phyloP scores from a whole-genome alignment of 352 stramenopile species.

The Pythium myriotylum region DNA sequence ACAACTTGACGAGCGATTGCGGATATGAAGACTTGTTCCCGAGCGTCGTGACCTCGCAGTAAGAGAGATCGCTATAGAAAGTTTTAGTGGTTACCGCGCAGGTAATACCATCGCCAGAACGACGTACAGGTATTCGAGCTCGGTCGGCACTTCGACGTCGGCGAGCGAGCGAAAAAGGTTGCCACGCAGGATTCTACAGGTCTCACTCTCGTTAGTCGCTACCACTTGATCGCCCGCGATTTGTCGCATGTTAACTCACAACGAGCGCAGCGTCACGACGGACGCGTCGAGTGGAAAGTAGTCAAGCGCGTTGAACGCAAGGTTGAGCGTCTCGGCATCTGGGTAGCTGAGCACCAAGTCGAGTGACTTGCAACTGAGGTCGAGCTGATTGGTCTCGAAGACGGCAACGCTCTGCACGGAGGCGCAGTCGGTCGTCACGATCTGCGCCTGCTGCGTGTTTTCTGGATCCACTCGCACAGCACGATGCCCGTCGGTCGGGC shows the following conservation, averaged over 20 bases:
- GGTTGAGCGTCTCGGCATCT: conserved; percentile 19
- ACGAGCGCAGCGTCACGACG: conserved; percentile 3
- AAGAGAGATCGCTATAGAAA: no score
- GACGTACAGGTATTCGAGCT: conserved; percentile 23
- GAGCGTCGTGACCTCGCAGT: conserved; percentile 17
- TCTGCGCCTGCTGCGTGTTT: conserved; percentile 5
- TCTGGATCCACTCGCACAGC: conserved; percentile 10
- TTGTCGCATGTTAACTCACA: conserved; percentile 12
- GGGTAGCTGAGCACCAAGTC: conserved; percentile 23
- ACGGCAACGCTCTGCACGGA: conserved; percentile 6
- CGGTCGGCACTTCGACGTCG: conserved; percentile 10
- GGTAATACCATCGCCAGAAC: no score
- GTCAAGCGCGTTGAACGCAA: conserved; percentile 20
- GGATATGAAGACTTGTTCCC: conserved; percentile 5
- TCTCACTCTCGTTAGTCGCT: no score
- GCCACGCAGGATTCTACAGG: conserved; percentile 8
- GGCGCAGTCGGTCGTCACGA: conserved; percentile 19
- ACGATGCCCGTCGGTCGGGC: conserved; percentile 12
- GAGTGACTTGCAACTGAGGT: conserved; percentile 1
- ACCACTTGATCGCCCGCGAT: no score
- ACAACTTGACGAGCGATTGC: conserved; percentile 23
- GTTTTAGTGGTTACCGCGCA: no score
- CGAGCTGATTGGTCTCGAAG: conserved; percentile 1
- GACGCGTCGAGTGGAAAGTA: conserved; percentile 12
- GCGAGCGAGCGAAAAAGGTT: conserved; percentile 13